phyloP scores from a whole-genome alignment of 2,329 filamentous ascomycete species.

The Alternaria infectoria region DNA sequence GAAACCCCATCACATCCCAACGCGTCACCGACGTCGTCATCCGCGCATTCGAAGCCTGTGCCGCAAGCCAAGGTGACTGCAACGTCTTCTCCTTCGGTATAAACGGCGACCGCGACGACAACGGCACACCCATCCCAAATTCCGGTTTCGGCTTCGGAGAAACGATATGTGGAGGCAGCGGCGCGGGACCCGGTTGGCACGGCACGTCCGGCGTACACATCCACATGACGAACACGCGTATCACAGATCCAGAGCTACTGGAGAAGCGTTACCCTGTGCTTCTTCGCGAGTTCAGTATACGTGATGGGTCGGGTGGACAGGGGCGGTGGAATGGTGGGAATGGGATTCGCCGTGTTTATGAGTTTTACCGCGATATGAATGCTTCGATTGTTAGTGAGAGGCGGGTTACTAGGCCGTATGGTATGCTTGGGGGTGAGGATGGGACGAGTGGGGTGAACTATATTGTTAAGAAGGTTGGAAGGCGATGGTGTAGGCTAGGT shows the following conservation, averaged over 20 bases:
- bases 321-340: constrained; percentile 40
- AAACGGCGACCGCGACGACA: constrained; percentile 24
- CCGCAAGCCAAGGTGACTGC: constrained; percentile 38
- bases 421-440: constrained; percentile 37
- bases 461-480: constrained; percentile 22
- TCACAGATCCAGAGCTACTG: constrained; percentile 45
- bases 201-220: constrained; percentile 43
- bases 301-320: constrained; percentile 36
- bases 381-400: constrained; percentile 42
- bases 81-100: constrained; percentile 42
- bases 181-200: constrained; percentile 42
- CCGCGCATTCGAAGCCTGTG: constrained; percentile 38
- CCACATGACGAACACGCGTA: constrained; percentile 49
- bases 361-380: constrained; percentile 35
- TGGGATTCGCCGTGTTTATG: constrained; percentile 39
- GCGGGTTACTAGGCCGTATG: constrained; percentile 41
- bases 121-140: constrained; percentile 17
- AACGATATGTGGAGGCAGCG: constrained; percentile 46
- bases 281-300: constrained; percentile 40
- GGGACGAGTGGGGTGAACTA: constrained; percentile 38
- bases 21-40: constrained; percentile 43
- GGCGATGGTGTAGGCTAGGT: constrained; percentile 14
- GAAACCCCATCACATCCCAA: constrained; percentile 41
- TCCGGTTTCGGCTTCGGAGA: constrained; percentile 45
- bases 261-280: constrained; percentile 47